Conservation (phyloP, 345 rosid species). For the Gossypium mustelinum region DNA sequence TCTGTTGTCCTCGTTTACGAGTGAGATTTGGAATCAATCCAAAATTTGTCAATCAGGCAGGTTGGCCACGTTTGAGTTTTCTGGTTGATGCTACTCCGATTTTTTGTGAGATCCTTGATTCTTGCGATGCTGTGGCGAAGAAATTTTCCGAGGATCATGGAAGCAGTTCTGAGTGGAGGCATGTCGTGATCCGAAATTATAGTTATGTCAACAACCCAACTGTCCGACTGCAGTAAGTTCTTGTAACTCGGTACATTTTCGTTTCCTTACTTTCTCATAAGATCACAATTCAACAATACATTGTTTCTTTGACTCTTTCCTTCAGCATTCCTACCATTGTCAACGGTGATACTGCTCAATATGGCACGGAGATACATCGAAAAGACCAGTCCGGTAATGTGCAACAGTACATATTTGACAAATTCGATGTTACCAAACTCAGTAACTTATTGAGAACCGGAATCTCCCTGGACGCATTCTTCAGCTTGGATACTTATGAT, state of each 20-base stretch:
- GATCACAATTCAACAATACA: not conserved
- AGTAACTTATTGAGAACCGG: conserved; percentile 37
- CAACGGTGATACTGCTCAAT: conserved; percentile 42
- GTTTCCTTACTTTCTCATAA: not conserved
- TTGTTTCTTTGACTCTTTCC: not conserved
- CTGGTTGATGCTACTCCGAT: conserved; percentile 57
- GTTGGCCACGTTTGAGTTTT: conserved; percentile 61
- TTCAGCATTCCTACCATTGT: conserved; percentile 58
- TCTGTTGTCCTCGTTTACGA: conserved; percentile 45
- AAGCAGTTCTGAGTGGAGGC: conserved; percentile 67
- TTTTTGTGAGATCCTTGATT: conserved; percentile 52
- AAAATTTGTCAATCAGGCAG: conserved; percentile 50
- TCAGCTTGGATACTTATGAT: conserved; percentile 67
- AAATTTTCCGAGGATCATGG: conserved; percentile 46
- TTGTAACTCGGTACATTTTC: not conserved
- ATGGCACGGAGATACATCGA: conserved; percentile 56
- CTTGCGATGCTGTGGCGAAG: conserved; percentile 50
- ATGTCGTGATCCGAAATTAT: conserved; percentile 34
- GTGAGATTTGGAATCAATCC: conserved; percentile 55
- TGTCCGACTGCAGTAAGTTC: conserved; percentile 70
- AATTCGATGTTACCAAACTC: conserved; percentile 46
- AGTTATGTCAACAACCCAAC: conserved; percentile 44
- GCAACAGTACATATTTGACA: conserved; percentile 46
- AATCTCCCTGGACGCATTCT: conserved; percentile 48
- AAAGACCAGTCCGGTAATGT: conserved; percentile 50